Evolutionary conservation across 1,284 basidiomycete genomes (phyloP).

Genomic region (Mycena sp.): DNA sequence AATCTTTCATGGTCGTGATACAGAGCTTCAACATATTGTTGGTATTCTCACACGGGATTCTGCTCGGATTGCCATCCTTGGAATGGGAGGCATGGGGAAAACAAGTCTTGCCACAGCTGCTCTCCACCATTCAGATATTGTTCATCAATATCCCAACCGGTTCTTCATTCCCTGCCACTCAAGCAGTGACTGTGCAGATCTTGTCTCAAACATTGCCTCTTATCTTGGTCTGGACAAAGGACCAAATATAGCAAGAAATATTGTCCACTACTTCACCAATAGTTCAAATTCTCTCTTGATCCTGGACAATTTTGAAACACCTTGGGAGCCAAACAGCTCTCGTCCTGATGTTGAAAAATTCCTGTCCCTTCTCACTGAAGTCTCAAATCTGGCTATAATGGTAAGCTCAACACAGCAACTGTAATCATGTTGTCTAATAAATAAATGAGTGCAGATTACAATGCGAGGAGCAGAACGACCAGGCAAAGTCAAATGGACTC

Average conservation of each 20-base stretch:
- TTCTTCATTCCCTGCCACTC: neutral
- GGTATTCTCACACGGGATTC: neutral
- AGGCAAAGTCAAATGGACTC: constrained; percentile 34
- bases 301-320: constrained; percentile 44
- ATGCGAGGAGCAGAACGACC: constrained; percentile 44
- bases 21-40: neutral
- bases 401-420: no score
- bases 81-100: constrained; percentile 19
- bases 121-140: constrained; percentile 6
- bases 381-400: constrained; percentile 34
- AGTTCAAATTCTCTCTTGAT: constrained; percentile 29
- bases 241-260: neutral
- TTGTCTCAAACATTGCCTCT: constrained; percentile 34
- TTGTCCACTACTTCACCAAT: neutral
- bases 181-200: constrained; percentile 30
- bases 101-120: constrained; percentile 14
- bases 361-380: constrained; percentile 33
- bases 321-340: constrained; percentile 37
- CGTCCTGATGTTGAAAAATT: constrained; percentile 37
- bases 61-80: constrained; percentile 13
- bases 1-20: constrained; percentile 19
- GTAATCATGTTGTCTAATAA: no score
- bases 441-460: constrained; percentile 23
- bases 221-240: neutral
- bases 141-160: neutral